Base-by-base conservation (phyloP, 2,329 filamentous ascomycete genomes). In the Huntiella moniliformis region DNA sequence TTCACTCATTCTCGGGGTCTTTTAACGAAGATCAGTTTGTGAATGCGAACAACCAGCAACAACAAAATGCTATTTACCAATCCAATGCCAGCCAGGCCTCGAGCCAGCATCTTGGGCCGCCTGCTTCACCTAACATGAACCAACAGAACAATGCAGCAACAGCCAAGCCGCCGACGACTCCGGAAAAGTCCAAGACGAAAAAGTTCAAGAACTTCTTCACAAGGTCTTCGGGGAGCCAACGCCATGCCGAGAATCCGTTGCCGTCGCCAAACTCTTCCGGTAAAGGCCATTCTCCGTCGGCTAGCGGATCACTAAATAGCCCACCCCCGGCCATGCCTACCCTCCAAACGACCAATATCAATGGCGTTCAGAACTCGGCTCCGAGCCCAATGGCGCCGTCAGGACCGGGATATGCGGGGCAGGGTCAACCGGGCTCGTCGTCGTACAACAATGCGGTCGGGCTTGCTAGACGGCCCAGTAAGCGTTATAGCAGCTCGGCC, bases 381-480 rank as follows among this genome's bases (percentile, higher is more conserved):
- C 6, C 11, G 11, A 41, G 39, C 34, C n/a, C 16, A 10, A 13
- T 43, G 28, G 12, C 39, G 32, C 6, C 47, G 17, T 18, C 35
- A 36, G 44, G 45, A 18, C 28, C 41, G 16, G 33, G 40, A 46
- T 39, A 55, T 54, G 40, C 39, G 17, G 11, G 12, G 39, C 18
- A 28, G 22, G 22, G 22, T 8, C 22, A 6, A 28, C 22, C 22
- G 5, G 22, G n/a, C 8, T 18, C 38, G n/a, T 43, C 45, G n/a
- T 16, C 37, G 15, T 68, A 71, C 64, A 67, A 70, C 55, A 70
- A 67, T 54, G 63, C 62, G 49, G 52, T 59, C 41, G 65, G 66
- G 43, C 58, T 75, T 41, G 63, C 60, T 52, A 72, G 72, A 52
- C 64, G 70, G 53, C 64, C 68, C 31, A 78, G 74, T 38, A 76